Base-by-base conservation (phyloP, 768 basidiomycete genomes). In the Auricularia sp. region DNA sequence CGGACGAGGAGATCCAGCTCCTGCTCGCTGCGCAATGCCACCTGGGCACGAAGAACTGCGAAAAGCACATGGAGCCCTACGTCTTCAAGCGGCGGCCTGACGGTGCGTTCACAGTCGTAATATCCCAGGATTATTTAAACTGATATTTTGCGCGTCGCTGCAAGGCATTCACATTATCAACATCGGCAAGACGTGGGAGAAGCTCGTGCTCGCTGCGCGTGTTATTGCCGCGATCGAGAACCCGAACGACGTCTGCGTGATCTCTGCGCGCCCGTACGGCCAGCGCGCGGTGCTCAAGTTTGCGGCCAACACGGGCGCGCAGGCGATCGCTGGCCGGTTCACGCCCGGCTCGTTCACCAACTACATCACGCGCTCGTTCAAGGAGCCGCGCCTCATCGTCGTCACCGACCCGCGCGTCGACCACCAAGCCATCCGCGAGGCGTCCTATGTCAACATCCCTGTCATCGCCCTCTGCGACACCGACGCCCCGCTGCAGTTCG, bases 161-260 rank as follows among this genome's bases (percentile, higher is more conserved):
- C 76, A 97, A 29, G 95, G 95, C 70, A 92, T 98, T 77, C 89
- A 99, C 81, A 80, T 99, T 74, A 78, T 98, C 72, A 97, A 98
- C 87, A 90, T 98, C 70, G 97, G 97, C 74, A 99, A 98, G 85
- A 99, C 96, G 69, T 98, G 95, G 95, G 96, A 98, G 80, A 99
- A 99, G 79, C 85, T 99, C 69, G 94, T 98, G 68, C 84, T 99
- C 71, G 97, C 97, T 66, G 97, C 97, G 67, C 93, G 97, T 75
- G 85, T 98, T 72, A 95, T 98, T 72, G 95, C 95, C 71, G 90
- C 94, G 63, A 88, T 98, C 73, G 95, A 98, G 78, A 98, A 98
- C 85, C 96, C 96, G 68, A 89, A 91, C 77, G 96, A 99, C 77
- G 86, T 99, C 73, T 93, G 91, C 78, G 97, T 96, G 73, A 98